Evolutionary conservation across 805 yeast genomes (phyloP), one percentile per base, ranked within the genome.

Genomic region (Candida methanosorbosa): DNA sequence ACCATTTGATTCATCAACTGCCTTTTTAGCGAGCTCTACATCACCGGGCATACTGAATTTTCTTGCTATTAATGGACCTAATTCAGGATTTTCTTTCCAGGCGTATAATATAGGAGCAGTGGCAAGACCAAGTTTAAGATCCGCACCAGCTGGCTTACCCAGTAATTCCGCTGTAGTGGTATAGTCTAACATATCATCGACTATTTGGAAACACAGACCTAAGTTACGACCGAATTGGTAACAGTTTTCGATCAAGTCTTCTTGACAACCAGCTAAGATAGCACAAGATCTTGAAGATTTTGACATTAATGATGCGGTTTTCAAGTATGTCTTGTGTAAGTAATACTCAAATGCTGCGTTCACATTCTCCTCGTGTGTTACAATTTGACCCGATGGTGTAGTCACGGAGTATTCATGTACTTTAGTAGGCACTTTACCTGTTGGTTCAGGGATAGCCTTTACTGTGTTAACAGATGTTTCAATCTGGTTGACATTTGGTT

Each of bases 81-180:
- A 66, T 38, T 79, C 81, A 0, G 95, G 94, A 48, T 75, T 77
- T 49, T 81, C 75, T 49, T 74, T 78, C 98, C 98, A 92, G 1
- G 98, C 97, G 59, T 71, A 92, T 36, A 92, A 63, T 3, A 90
- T 87, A 1, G 98, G 98, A 0, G 97, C 97, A 1, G 98, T 92
- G 2, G 97, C 97, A 46, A 92, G 70, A 0, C 98, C 98, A 29
- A 92, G 66, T 56, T 88, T 77, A 46, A 92, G 68, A 61, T 92
- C 98, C 4, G 96, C 97, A 47, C 92, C 95, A 8, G 95, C 80
- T 3, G 98, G 97, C 57, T 92, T 92, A 25, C 98, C 98, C 38
- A 92, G 63, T 34, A 83, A 76, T 28, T 74, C 75, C 15, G 85
- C 84, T 21, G 88, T 76, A n/a, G 86, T 78, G 0, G 97, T 86